Conservation (phyloP, 441 rosid species). For the Geranium incanum region DNA sequence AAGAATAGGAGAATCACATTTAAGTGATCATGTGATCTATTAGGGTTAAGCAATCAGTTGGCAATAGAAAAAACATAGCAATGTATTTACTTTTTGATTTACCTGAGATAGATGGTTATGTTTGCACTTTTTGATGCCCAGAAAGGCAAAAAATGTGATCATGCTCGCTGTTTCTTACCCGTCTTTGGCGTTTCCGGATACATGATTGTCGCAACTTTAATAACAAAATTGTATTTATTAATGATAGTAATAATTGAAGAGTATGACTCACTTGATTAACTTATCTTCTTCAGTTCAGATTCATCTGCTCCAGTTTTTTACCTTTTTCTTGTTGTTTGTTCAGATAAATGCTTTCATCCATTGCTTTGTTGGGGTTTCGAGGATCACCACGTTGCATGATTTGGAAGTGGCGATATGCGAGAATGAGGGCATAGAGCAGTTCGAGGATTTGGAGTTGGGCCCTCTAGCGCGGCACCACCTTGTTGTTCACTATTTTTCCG, state of each 20-base stretch:
- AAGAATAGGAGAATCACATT: too few species aligned
- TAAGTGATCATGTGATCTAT: too few species aligned
- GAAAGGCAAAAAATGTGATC: background rate
- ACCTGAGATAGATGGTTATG: background rate
- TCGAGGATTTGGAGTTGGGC: conserved; percentile 72
- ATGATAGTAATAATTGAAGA: background rate
- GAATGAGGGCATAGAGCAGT: conserved; percentile 61
- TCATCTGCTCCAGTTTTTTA: conserved; percentile 1
- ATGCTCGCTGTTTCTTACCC: background rate
- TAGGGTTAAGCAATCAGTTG: background rate
- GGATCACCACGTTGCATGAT: conserved; percentile 70
- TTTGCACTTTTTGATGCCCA: background rate
- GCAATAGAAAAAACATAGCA: background rate
- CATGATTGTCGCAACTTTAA: too few species aligned
- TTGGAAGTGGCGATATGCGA: conserved; percentile 73
- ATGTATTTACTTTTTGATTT: background rate
- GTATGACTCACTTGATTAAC: background rate
- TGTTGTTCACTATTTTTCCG: conserved; percentile 61
- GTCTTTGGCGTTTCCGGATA: background rate
- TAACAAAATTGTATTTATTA: background rate
- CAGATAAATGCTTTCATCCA: conserved; percentile 88
- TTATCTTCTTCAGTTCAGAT: conserved; percentile 2
- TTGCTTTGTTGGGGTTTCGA: conserved; percentile 75
- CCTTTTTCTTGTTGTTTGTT: conserved; percentile 12
- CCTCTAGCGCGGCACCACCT: conserved; percentile 69